Base-by-base conservation (phyloP, 352 stramenopile genomes). In the Pythium myriotylum region DNA sequence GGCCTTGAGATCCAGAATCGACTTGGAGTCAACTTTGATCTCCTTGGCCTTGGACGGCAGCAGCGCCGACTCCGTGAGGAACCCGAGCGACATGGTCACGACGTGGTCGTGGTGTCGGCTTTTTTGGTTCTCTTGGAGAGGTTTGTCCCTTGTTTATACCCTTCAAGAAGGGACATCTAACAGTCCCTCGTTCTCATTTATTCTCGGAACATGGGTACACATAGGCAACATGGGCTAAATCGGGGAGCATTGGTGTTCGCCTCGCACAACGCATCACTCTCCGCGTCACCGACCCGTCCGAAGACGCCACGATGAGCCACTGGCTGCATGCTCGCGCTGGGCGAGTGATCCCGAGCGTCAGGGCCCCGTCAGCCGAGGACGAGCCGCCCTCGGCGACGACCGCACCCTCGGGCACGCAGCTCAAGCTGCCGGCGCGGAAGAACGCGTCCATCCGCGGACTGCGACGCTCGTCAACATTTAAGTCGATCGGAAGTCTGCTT, bases 1-100 rank as follows among this genome's bases (percentile, higher is more conserved):
- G 1, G 86, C 84, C 52, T 91, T 91, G 51, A 96, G 74, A 35
- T 91, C 88, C 19, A 96, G 71, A 41, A 95, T 69, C 29, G 84
- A 94, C 70, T 91, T 91, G 67, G 72, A 68, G 65, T 94, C 88
- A 22, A 96, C 84, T 45, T 91, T 86, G 70, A 96, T 95, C 49
- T 80, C 54, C 75, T 95, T 97, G 23, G 84, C 88, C 72, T 95
- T 96, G 62, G 86, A 95, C 62, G 88, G 90, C 72, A 97, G 72
- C 41, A 97, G 85, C 54, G 90, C 90, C 56, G 84, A 95, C 79
- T 97, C 88, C 3, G 90, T 96, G n/a, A 97, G 68, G 70, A 96
- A 97, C 43, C 90, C 90, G 9, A 97, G 79, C 63, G 87, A 96
- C 88, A 97, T 97, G 22, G 3, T 70, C 32, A n/a, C n/a, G n/a